These are phyloP conservation scores for Phoenix roebelenii DNA, from an alignment of 176 grass and related monocot species.

Conservation along the genomic window DNA sequence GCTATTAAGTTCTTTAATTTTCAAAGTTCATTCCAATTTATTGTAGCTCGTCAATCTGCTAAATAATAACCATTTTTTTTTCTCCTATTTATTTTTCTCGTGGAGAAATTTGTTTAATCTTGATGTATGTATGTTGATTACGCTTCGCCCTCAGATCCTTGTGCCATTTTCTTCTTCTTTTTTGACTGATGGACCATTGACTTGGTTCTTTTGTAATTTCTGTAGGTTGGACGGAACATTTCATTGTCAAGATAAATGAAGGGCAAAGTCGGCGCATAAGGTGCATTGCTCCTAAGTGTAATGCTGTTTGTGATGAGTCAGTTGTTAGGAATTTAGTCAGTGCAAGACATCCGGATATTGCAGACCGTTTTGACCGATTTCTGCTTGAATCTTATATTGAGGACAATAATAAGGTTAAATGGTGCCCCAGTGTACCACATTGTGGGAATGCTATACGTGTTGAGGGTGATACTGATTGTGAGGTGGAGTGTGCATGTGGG, in stretches of 20 bases:
- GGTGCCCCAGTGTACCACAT: conserved; percentile 48
- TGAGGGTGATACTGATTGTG: conserved; percentile 14
- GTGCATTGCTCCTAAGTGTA: conserved; percentile 45
- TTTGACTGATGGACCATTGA: no score
- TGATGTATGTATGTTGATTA: no score
- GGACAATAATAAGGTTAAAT: conserved; percentile 41
- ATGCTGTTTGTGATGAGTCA: conserved; percentile 35
- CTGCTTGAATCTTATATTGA: conserved; percentile 48
- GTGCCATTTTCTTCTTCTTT: no score
- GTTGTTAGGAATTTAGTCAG: conserved; percentile 17
- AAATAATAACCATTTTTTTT: no score
- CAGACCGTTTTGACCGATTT: conserved; percentile 32
- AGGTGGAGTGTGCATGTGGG: conserved; percentile 44
- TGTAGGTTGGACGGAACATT: conserved; percentile 50
- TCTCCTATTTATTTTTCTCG: no score
- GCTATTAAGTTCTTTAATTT: no score
- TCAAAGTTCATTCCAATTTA: no score
- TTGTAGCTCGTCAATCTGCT: no score
- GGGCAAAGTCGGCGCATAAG: conserved; percentile 34
- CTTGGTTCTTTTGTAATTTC: no score
- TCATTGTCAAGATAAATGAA: conserved; percentile 14
- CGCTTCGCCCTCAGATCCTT: no score
- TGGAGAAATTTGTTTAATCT: no score
- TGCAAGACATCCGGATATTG: conserved; percentile 29
- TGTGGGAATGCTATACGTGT: conserved; percentile 40